Conservation (phyloP, 331 rosid species). For the Acacia concinna region DNA sequence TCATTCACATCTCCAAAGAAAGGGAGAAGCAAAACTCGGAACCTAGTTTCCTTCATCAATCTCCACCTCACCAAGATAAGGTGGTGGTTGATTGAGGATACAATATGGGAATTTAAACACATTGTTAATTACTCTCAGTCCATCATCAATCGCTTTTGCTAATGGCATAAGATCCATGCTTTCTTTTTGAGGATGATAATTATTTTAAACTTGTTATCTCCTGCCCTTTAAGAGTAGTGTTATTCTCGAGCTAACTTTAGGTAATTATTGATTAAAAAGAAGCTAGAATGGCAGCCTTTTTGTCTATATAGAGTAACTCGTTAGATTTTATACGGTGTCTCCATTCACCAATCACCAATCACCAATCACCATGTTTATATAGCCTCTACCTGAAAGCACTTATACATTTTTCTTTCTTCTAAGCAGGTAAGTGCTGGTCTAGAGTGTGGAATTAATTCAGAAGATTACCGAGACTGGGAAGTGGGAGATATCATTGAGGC, state of each 20-base stretch:
- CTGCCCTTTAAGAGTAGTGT: background rate
- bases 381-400: conserved; percentile 16
- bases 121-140: background rate
- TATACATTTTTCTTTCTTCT: conserved; percentile 26
- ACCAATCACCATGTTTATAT: background rate
- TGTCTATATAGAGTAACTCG: background rate
- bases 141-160: conserved; percentile 1
- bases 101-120: background rate
- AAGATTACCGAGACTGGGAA: conserved; percentile 81
- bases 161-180: background rate
- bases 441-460: conserved; percentile 88
- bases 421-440: conserved; percentile 87
- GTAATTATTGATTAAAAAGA: background rate
- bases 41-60: no score
- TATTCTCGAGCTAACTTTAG: conserved; percentile 11
- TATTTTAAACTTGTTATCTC: background rate
- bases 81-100: no score
- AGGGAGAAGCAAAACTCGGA: no score
- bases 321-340: background rate
- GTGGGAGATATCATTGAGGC: conserved; percentile 79
- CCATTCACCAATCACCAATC: no score
- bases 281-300: background rate
- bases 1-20: no score
- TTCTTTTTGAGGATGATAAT: background rate
- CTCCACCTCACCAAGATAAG: no score